Percentiles rank a stretch among this genome's conserved stretches.
Evolutionary conservation across 2,329 filamentous ascomycete species (phyloP).

Genomic region (Setomelanomma holmii): DNA sequence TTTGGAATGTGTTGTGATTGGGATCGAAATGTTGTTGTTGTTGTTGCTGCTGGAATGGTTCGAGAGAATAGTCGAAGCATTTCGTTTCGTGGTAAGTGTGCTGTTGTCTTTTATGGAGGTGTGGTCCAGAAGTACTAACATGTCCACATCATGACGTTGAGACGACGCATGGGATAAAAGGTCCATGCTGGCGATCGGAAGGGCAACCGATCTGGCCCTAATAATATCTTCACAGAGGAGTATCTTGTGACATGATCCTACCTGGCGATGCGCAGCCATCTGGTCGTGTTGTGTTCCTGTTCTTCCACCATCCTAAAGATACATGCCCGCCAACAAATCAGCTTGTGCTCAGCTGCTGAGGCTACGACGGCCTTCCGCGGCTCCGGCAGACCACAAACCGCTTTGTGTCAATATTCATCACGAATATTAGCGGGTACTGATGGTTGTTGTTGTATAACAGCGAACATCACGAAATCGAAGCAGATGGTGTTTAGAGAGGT

Average conservation of each 20-base stretch:
- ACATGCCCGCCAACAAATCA: too few relatives aligned
- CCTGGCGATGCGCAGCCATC: too few relatives aligned
- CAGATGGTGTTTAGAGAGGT: neutral
- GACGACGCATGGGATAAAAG: slow-evolving; percentile 20
- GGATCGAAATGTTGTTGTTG: slow-evolving; percentile 10
- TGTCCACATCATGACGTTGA: slow-evolving; percentile 42
- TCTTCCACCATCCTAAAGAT: too few relatives aligned
- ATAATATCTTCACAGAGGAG: too few relatives aligned
- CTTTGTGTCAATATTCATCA: too few relatives aligned
- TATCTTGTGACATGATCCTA: too few relatives aligned
- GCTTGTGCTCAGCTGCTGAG: too few relatives aligned
- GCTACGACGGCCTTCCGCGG: too few relatives aligned
- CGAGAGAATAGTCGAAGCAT: slow-evolving; percentile 44
- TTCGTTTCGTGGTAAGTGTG: slow-evolving; percentile 1
- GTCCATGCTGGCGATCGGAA: slow-evolving; percentile 6
- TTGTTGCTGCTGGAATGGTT: slow-evolving; percentile 13
- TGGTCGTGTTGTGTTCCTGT: neutral
- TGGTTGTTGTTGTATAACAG: too few relatives aligned
- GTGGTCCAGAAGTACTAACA: slow-evolving; percentile 17
- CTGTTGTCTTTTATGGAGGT: slow-evolving; percentile 19
- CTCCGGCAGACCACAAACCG: too few relatives aligned
- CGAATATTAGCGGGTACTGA: too few relatives aligned
- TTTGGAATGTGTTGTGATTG: slow-evolving; percentile 18
- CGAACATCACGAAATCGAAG: neutral
- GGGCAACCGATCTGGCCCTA: neutral